Base-by-base conservation (phyloP, 2,329 filamentous ascomycete genomes). In the Emericellopsis cladophorae region DNA sequence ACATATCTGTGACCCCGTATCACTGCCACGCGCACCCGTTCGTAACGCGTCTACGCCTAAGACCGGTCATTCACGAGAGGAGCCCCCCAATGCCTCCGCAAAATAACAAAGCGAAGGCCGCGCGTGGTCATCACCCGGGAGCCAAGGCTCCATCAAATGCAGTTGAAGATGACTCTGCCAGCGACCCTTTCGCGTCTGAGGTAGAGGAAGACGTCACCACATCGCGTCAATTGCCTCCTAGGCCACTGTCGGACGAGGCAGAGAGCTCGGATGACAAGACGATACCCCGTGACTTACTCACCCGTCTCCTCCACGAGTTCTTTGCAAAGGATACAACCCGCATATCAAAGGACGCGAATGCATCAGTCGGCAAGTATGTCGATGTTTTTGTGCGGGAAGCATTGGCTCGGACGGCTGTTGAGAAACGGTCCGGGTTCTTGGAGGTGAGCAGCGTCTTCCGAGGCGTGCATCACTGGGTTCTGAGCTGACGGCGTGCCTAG, bases 331-430 rank as follows among this genome's bases (percentile, higher is more conserved):
- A 82, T 38, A 72, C 74, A 42, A 89, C 83, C 21, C 72, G 81
- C 49, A 79, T 95, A 48, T 79, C 80, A 7, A 80, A 76, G 51
- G 84, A 88, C 53, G 87, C 87, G 4, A 85, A 89, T 56, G 71
- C 66, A 7, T 75, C 88, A 1, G 74, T 89, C 44, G 82, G 79
- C 12, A 87, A 82, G 62, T 96, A 96, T 57, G 73, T 95, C 60
- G 87, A 95, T 59, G 76, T 90, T 0, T 96, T 95, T 62, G 83
- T 95, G 40, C 73, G 84, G 46, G 90, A 96, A 64, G 86, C 87
- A 1, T 79, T 96, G 55, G 86, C 87, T 14, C 65, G 90, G 54
- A 80, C 85, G 32, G 76, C 79, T 9, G 77, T 79, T 44, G 83
- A 86, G 66, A 80, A 81, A 54, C 67, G 67, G 26, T 69, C 76